Evolutionary conservation across 2,329 filamentous ascomycete genomes (phyloP).

Genomic region (Sclerotinia trifoliorum): DNA sequence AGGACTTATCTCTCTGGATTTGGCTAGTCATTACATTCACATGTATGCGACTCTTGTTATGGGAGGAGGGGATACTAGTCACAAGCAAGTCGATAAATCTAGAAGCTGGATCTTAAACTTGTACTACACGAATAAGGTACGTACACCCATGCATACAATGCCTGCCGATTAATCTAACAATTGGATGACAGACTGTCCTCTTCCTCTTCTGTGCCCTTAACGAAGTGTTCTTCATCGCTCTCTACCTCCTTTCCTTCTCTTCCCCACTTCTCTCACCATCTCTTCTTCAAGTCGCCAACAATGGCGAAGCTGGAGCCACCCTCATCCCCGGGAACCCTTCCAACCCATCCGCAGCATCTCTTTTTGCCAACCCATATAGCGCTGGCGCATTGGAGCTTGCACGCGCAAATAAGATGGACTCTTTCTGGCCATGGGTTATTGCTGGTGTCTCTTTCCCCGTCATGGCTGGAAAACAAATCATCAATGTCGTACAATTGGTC

Average conservation of each 20-base stretch:
- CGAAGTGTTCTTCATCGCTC: slow-evolving; percentile 95
- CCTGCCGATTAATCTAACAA: slow-evolving; percentile 14
- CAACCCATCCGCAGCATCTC: slow-evolving; percentile 64
- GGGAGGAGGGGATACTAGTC: slow-evolving; percentile 74
- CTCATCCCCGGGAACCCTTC: slow-evolving; percentile 66
- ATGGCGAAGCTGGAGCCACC: slow-evolving; percentile 53
- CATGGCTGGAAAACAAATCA: slow-evolving; percentile 88
- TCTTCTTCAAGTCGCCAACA: slow-evolving; percentile 62
- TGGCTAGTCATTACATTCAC: slow-evolving; percentile 97
- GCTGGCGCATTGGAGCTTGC: slow-evolving; percentile 90
- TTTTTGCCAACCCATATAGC: slow-evolving; percentile 88
- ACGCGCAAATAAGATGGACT: slow-evolving; percentile 89
- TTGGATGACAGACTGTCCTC: slow-evolving; percentile 67
- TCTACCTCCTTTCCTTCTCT: slow-evolving; percentile 96
- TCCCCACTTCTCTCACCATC: slow-evolving; percentile 85
- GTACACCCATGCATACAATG: slow-evolving; percentile 36
- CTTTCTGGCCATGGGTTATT: slow-evolving; percentile 73
- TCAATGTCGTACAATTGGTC: slow-evolving; percentile 91
- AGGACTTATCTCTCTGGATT: slow-evolving; percentile 83
- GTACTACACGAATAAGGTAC: slow-evolving; percentile 96
- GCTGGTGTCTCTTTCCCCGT: slow-evolving; percentile 77
- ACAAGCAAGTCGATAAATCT: slow-evolving; percentile 90
- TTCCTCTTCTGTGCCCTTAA: slow-evolving; percentile 90
- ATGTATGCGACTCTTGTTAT: slow-evolving; percentile 96
- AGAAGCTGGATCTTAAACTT: slow-evolving; percentile 87